Evolutionary conservation across 2,329 filamentous ascomycete genomes (phyloP).

Genomic region (Colletotrichum zoysiae): DNA sequence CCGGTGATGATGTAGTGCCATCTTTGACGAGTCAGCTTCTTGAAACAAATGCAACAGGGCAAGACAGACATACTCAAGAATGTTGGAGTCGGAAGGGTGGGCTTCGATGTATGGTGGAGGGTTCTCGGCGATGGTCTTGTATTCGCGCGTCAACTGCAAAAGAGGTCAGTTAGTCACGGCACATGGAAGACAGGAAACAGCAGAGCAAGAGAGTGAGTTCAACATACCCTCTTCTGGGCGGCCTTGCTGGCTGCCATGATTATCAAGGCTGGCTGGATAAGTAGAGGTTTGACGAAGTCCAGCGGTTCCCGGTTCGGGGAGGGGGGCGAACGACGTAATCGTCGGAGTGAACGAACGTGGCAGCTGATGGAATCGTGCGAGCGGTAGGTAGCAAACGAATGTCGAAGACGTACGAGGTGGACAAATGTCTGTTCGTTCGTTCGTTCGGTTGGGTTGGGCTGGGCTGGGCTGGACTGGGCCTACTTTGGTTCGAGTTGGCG

Average conservation of each 20-base stretch:
- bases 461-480: background rate
- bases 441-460: no score
- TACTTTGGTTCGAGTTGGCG: conserved; percentile 1
- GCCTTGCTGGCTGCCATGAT: conserved; percentile 76
- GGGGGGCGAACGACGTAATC: conserved; percentile 40
- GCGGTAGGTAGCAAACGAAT: conserved; percentile 40
- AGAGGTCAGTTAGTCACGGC: conserved; percentile 43
- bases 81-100: conserved; percentile 91
- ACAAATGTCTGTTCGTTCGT: background rate
- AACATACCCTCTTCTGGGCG: conserved; percentile 76
- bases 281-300: background rate
- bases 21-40: conserved; percentile 56
- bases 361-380: conserved; percentile 41
- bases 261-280: background rate
- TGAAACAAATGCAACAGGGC: background rate
- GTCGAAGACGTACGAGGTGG: background rate
- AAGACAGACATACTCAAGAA: conserved; percentile 76
- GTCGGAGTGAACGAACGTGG: conserved; percentile 17
- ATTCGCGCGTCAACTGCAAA: conserved; percentile 70
- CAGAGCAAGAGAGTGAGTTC: background rate
- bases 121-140: conserved; percentile 74
- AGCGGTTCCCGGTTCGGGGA: conserved; percentile 2
- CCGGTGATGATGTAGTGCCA: conserved; percentile 98
- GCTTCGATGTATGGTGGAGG: conserved; percentile 91
- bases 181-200: background rate